Conservation (phyloP, 176 grass and related monocot genomes). For the Aegilops umbellulata region DNA sequence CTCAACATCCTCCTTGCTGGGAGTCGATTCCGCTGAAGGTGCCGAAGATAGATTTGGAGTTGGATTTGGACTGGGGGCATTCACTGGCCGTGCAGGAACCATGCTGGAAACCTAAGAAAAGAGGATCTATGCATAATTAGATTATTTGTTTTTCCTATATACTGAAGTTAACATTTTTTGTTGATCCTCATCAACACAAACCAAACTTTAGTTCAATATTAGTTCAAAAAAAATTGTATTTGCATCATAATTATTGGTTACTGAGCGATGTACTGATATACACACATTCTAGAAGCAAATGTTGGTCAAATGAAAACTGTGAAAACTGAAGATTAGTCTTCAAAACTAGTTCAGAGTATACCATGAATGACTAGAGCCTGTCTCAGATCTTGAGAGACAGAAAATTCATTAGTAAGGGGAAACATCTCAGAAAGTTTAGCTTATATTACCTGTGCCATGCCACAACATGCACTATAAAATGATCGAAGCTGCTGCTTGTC, state of each 20-base stretch:
- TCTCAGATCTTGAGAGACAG: not conserved
- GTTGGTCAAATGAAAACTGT: not conserved
- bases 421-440: not conserved
- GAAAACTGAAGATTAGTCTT: not conserved
- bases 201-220: not conserved
- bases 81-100: slow-evolving; percentile 32
- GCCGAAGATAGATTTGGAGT: slow-evolving; percentile 20
- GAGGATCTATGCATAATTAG: slow-evolving; percentile 2
- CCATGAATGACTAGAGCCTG: not conserved
- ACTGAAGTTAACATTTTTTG: not conserved
- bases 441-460: slow-evolving; percentile 70
- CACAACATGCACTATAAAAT: slow-evolving; percentile 77
- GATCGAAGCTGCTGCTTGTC: slow-evolving; percentile 79
- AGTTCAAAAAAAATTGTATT: not conserved
- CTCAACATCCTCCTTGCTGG: slow-evolving; percentile 68
- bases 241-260: not conserved
- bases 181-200: not conserved
- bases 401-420: not conserved
- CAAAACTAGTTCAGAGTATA: slow-evolving; percentile 10
- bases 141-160: not conserved
- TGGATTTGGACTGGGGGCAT: slow-evolving; percentile 25
- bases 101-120: slow-evolving; percentile 45
- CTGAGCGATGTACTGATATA: not conserved
- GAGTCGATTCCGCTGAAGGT: slow-evolving; percentile 32
- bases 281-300: not conserved